Evolutionary conservation across 2,329 filamentous ascomycete genomes (phyloP).

Genomic region (Aspergillus amoenus): DNA sequence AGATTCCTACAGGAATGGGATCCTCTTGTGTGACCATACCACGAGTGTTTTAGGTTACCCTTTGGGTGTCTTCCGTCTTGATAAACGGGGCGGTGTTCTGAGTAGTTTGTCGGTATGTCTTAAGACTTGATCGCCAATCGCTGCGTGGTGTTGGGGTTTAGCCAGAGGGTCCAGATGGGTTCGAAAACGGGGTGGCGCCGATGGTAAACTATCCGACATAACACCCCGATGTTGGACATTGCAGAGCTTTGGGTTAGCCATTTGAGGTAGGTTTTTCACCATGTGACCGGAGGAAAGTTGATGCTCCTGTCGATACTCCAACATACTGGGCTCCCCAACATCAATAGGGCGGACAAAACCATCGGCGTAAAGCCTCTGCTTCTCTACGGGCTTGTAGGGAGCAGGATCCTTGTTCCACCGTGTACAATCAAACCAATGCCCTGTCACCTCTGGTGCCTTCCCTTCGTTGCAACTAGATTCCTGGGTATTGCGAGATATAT

Average conservation of each 20-base stretch:
- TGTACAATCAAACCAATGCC: constrained; percentile 10
- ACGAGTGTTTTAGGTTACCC: constrained; percentile 16
- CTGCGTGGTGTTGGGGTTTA: constrained; percentile 17
- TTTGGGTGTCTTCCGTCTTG: constrained; percentile 17
- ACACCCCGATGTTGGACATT: constrained; percentile 17
- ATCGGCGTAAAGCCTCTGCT: constrained; percentile 35
- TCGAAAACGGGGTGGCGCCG: constrained; percentile 14
- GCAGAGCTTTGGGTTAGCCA: constrained; percentile 13
- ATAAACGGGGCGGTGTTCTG: constrained; percentile 14
- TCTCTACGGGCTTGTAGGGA: constrained; percentile 19
- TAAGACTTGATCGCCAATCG: constrained; percentile 5
- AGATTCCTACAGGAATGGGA: not conserved
- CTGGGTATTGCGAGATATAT: constrained; percentile 21
- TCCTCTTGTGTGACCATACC: constrained; percentile 20
- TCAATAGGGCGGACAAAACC: constrained; percentile 38
- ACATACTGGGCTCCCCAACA: constrained; percentile 22
- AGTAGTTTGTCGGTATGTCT: constrained; percentile 6
- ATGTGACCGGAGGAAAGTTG: constrained; percentile 15
- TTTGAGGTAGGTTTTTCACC: constrained; percentile 17
- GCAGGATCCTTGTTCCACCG: constrained; percentile 18
- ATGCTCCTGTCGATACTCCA: constrained; percentile 21
- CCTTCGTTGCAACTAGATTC: constrained; percentile 15
- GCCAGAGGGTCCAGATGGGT: constrained; percentile 12
- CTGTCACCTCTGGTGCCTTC: constrained; percentile 12
- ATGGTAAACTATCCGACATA: constrained; percentile 12